Evolutionary conservation across 805 yeast species (phyloP), one percentile per base, ranked within the genome.

Genomic region (Saturnispora kantuleensis): DNA sequence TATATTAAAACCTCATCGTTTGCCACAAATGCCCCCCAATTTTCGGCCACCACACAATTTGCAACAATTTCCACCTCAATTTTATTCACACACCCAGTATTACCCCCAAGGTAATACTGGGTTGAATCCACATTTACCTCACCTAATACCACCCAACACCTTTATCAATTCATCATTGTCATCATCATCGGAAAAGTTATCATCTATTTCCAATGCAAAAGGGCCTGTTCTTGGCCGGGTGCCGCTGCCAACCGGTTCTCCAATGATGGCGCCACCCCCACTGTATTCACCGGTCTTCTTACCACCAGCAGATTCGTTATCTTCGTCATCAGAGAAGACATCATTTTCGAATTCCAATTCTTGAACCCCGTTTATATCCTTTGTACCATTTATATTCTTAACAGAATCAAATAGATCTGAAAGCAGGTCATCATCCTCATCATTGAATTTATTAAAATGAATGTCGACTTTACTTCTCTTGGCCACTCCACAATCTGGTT

Each of bases 121-220:
- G 26, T 21, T 21, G 5, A 21, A 21, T 21, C 26, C 26, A 28
- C 40, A 37, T n/a, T 21, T 28, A 12, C 40, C 12, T 16, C 34
- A 31, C 17, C 26, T 12, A 39, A 40, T 10, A n/a, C 41, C 31
- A 31, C 17, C 31, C 21, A 39, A 18, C 21, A 26, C 13, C 36
- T 35, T 30, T n/a, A 48, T 45, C 17, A 48, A 30, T 5, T 39
- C 48, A 4, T 39, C 42, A 21, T 43, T 44, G 15, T 48, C 48
- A 10, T 42, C 32, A 30, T 48, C 51, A 40, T 48, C 51, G 3
- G 51, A 48, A 35, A 48, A 48, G 2, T 32, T n/a, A 40, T 48
- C 51, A 16, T 42, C 44, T 13, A 29, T 21, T 9, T 13, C 34
- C 10, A 37, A 13, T 15, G 39, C 26, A 21, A 21, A 21, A 4